Base-by-base conservation (phyloP, 1,284 basidiomycete genomes). In the Malassezia slooffiae region DNA sequence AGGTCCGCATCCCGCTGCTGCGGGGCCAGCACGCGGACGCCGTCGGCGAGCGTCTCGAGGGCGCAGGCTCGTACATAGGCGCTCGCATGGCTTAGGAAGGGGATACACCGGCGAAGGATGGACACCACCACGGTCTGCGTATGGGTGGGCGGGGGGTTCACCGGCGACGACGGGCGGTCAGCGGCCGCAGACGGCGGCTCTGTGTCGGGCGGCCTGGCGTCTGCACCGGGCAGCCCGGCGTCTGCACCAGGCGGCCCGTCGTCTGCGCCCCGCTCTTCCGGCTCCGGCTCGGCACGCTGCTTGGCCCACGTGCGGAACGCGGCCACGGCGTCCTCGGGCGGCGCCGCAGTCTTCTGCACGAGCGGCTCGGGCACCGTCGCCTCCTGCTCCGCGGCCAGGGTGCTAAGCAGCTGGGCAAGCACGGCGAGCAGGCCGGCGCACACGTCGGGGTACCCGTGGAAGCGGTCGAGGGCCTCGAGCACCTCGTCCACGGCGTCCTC, bases 401-500 rank as follows among this genome's bases (percentile, higher is more conserved):
- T 51, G 31, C 58, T 55, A 4, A 68, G 23, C 11, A 65, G 34
- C 13, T 50, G 47, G 11, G 57, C 61, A 7, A 69, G 46, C 16
- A 69, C 64, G 2, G 47, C 55, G 2, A 66, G 34, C 30, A 69
- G 36, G 0, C 58, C 59, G 28, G 57, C 54, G 29, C 52, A 55
- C 5, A 67, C 49, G 4, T 50, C 46, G 10, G 51, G 34, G 36
- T 63, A 51, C 7, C 50, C 50, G 35, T 69, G 64, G 33, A 62
- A 67, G 2, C 60, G 50, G 41, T 69, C 66, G 12, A 69, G 34
- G 1, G 65, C 65, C 28, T 67, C 59, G 2, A 69, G 34, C 5
- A 69, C 53, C 43, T 69, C 66, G 35, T 69, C 66, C 13, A 69
- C 54, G 13, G 64, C 60, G 44, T 69, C 66, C 28, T 69, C 57